Conservation (phyloP, 441 rosid genomes). For the Adansonia madagascariensis region DNA sequence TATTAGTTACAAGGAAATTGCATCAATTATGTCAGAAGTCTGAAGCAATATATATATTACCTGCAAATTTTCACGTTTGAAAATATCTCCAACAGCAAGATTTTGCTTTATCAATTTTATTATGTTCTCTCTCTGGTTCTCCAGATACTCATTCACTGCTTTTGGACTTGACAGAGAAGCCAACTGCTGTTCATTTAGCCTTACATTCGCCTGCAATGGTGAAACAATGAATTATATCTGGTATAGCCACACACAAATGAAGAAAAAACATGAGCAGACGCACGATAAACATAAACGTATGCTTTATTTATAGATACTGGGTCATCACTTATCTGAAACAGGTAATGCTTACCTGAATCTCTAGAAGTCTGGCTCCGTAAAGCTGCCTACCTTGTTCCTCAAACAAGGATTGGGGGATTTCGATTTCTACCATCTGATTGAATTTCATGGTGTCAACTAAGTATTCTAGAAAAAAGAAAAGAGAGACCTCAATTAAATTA, state of each 20-base stretch:
- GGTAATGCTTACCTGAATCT: conserved; percentile 65
- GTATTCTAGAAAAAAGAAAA: background rate
- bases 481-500: conserved; percentile 16
- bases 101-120: conserved; percentile 76
- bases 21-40: background rate
- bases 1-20: background rate
- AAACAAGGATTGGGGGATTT: conserved; percentile 82
- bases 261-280: background rate
- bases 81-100: conserved; percentile 86
- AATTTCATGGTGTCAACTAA: background rate
- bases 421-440: conserved; percentile 86
- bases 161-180: conserved; percentile 83
- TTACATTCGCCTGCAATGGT: conserved; percentile 68
- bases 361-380: conserved; percentile 83
- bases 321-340: background rate
- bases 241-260: background rate
- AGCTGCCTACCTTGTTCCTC: conserved; percentile 97
- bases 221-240: background rate
- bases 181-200: conserved; percentile 75
- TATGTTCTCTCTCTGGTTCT: conserved; percentile 74
- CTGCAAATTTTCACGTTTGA: conserved; percentile 84
- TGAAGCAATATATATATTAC: conserved; percentile 38
- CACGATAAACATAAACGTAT: background rate
- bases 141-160: conserved; percentile 79
- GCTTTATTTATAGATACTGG: background rate